Conservation (phyloP, 805 yeast genomes). For the Clavispora vitiphila region DNA sequence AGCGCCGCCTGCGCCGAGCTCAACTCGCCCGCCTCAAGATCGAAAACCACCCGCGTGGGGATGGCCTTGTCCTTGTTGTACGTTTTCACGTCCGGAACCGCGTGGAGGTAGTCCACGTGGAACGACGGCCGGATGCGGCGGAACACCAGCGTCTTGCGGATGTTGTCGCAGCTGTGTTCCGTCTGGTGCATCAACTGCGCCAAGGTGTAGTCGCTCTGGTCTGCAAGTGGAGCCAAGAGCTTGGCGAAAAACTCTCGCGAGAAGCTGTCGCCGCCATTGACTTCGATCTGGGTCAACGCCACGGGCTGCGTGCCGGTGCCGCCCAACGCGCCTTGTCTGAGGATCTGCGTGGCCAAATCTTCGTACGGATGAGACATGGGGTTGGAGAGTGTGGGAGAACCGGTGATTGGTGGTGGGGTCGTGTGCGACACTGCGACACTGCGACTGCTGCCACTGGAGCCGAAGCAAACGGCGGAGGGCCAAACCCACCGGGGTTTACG, state of each 20-base stretch:
- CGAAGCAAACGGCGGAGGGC: no score
- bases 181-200: constrained; percentile 34
- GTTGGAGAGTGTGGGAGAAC: not conserved
- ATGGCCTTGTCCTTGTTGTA: constrained; percentile 37
- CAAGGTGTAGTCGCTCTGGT: constrained; percentile 39
- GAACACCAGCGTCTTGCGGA: constrained; percentile 44
- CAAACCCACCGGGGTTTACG: no score
- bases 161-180: constrained; percentile 26
- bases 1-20: constrained; percentile 32
- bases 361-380: not conserved
- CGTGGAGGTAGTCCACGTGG: constrained; percentile 34
- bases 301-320: constrained; percentile 32
- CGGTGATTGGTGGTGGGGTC: constrained; percentile 2
- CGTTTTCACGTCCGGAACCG: constrained; percentile 20
- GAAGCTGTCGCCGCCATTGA: constrained; percentile 40
- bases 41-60: constrained; percentile 42
- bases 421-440: not conserved
- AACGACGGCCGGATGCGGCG: constrained; percentile 34
- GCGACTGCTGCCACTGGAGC: no score
- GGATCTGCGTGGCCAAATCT: constrained; percentile 12
- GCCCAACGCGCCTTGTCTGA: constrained; percentile 27
- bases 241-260: constrained; percentile 42
- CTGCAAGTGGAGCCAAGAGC: constrained; percentile 40
- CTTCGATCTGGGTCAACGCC: constrained; percentile 32
- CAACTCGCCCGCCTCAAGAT: constrained; percentile 34